Evolutionary conservation across 768 basidiomycete genomes (phyloP).

Genomic region (Pholiota molesta): DNA sequence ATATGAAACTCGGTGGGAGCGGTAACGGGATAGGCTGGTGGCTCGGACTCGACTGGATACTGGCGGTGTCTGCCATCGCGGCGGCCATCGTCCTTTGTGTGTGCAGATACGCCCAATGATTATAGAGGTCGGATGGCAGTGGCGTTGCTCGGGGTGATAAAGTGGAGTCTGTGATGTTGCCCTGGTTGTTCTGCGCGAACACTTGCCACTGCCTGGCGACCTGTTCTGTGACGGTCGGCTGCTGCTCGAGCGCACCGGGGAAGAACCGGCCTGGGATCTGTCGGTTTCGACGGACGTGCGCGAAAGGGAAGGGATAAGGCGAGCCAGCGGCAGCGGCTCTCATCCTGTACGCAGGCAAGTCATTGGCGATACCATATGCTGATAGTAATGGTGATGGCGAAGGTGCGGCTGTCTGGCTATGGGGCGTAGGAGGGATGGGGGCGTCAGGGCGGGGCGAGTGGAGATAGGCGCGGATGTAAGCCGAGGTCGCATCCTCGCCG

Average conservation of each 20-base stretch:
- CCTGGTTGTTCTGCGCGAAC: slow-evolving; percentile 71
- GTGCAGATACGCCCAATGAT: slow-evolving; percentile 76
- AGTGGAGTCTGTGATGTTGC: slow-evolving; percentile 67
- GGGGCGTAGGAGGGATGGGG: slow-evolving; percentile 80
- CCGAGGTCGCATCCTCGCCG: slow-evolving; percentile 58
- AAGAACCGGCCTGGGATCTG: slow-evolving; percentile 29
- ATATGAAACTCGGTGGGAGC: slow-evolving; percentile 46
- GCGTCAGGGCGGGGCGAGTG: slow-evolving; percentile 69
- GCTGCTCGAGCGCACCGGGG: slow-evolving; percentile 46
- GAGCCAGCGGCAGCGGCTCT: slow-evolving; percentile 65
- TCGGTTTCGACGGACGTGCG: slow-evolving; percentile 65
- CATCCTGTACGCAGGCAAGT: slow-evolving; percentile 48
- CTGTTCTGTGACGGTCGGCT: slow-evolving; percentile 51
- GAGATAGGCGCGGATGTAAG: slow-evolving; percentile 60
- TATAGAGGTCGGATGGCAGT: slow-evolving; percentile 63
- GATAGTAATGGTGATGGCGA: slow-evolving; percentile 71
- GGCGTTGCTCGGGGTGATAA: slow-evolving; percentile 79
- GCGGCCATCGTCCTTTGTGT: slow-evolving; percentile 44
- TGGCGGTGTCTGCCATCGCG: slow-evolving; percentile 51
- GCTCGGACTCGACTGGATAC: slow-evolving; percentile 72
- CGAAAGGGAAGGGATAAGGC: slow-evolving; percentile 79
- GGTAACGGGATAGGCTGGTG: slow-evolving; percentile 67
- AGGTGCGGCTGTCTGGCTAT: slow-evolving; percentile 72
- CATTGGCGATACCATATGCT: slow-evolving; percentile 37
- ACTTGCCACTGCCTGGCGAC: slow-evolving; percentile 79